Evolutionary conservation across 2,329 filamentous ascomycete genomes (phyloP), one percentile per base, ranked within the genome.

Genomic region (Botryotinia narcissicola): DNA sequence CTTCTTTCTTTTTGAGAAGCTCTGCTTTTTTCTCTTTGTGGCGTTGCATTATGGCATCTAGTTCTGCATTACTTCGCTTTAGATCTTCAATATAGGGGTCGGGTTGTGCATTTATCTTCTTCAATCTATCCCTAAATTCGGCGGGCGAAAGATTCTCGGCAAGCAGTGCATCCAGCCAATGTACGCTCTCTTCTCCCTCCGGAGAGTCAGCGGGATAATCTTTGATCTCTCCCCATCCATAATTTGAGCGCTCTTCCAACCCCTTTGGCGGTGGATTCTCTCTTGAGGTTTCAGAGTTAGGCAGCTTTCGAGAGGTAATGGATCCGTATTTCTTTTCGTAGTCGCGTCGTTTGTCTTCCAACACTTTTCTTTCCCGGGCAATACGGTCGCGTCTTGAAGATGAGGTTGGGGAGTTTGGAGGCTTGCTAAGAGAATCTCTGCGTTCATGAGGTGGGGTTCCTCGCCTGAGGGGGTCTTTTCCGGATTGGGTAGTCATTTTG

Each of bases 351-450:
- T 42, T 68, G 1, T 40, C 64, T 40, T 68, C 46, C 64, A 25
- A 54, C 4, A 1, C 16, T 32, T 16, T n/a, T 25, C 0, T 35
- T 68, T 22, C 4, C 16, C 0, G 16, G 5, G 9, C 1, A 20
- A 68, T 35, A n/a, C 20, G 14, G 3, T 68, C 64, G 46, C 35
- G 48, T 25, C 25, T 32, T 16, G 4, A 25, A 14, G 64, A 6
- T 12, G 25, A 29, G 16, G 35, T 12, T 68, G 35, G 18, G 16
- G 16, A 22, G 29, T 32, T 8, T 22, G 25, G 35, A 16, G 25
- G 1, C 2, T 10, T 6, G 4, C 18, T 40, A 0, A 29, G 46
- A 16, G 25, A 7, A 1, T 57, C 16, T 14, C 1, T 12, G 35
- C 3, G 25, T 32, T 42, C 35, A 51, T 10, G 16, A 42, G 35